Base-by-base conservation (phyloP, 371 early-diverging fungal genomes). In the Nematocida ausubeli region DNA sequence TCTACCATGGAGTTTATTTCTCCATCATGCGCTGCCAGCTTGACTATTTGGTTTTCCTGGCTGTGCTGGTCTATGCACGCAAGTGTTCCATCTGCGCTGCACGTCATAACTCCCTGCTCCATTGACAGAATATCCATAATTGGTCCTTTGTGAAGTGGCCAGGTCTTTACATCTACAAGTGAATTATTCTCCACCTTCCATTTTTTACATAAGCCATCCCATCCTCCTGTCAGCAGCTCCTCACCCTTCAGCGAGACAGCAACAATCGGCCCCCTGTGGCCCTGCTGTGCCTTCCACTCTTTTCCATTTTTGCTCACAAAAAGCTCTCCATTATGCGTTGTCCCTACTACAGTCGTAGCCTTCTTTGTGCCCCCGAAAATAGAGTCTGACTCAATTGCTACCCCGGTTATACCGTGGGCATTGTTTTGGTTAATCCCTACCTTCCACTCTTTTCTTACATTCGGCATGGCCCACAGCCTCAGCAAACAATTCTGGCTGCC, bases 41-140 rank as follows among this genome's bases (percentile, higher is more conserved):
- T 51, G 32, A 35, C 35, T 26, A 66, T 4, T 35, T 32, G 60
- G 35, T 6, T 19, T 7, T 30, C 47, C 2, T 30, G 19, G 9
- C 7, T 49, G 12, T 28, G 12, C 26, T 32, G 47, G 49, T 66
- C 52, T 66, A 75, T 55, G 32, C 32, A 63, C 30, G 73, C 32
- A 39, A 75, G 62, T 7, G 78, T 75, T 14, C 49, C 47, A 51
- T 75, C 78, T 42, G 47, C 78, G 28, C 78, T 67, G 68, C 78
- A 75, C 1, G 78, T 75, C 22, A 64, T 28, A 54, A 75, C 28
- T 6, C 78, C 78, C 12, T 19, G n/a, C 1, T 64, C 39, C 6
- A 75, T n/a, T 5, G 52, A 34, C 6, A 75, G 63, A 66, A 75
- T 64, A 51, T 75, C 78, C 78, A 75, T 75, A n/a, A 75, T 51